Base-by-base conservation (phyloP, 495 filamentous ascomycete species). In the Tetracladium setigerum region DNA sequence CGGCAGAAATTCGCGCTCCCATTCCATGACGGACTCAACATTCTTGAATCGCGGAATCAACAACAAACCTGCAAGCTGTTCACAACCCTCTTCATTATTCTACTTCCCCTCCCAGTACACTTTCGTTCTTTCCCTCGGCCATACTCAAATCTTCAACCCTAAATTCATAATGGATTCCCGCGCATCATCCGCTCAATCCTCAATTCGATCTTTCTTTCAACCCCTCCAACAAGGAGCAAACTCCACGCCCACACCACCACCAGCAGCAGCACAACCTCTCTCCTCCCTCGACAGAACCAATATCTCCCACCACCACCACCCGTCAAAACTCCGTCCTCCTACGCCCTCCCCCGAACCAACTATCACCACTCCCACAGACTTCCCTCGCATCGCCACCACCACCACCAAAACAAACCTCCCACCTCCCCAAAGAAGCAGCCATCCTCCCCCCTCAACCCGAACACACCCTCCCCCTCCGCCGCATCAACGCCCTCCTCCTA, bases 401-500 rank as follows among this genome's bases (percentile, higher is more conserved):
- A 1, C 33, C 44, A 5, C 3, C 3, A 27, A 3, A 27, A 27
- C 22, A 3, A 3, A 3, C 22, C 22, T 15, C 55, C 30, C 35
- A 19, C 19, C 34, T 76, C 15, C 71, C 70, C 38, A 53, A 59
- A 0, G 65, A 71, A 63, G 74, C 72, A 8, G 77, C 72, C 16
- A 77, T 89, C 51, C 72, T 78, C 10, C 67, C 73, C 1, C 70
- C 87, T 47, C 68, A 65, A 11, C 67, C 75, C 4, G 67, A 69
- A 22, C 79, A 89, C 63, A 70, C 95, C 47, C 73, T 85, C 37
- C 78, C 83, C 11, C 73, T 95, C 33, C 83, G 82, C 18, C 81
- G 86, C 34, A 87, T 96, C 50, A 95, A 89, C 56, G 67, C 81
- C 33, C 72, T 95, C 15, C 77, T 95, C 11, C 79, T 98, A 5